A percentile compares a stretch with the other conserved stretches of the same genome.
phyloP scores from a whole-genome alignment of 192 early-diverging fungal species.

The Backusella parvicylindrica region DNA sequence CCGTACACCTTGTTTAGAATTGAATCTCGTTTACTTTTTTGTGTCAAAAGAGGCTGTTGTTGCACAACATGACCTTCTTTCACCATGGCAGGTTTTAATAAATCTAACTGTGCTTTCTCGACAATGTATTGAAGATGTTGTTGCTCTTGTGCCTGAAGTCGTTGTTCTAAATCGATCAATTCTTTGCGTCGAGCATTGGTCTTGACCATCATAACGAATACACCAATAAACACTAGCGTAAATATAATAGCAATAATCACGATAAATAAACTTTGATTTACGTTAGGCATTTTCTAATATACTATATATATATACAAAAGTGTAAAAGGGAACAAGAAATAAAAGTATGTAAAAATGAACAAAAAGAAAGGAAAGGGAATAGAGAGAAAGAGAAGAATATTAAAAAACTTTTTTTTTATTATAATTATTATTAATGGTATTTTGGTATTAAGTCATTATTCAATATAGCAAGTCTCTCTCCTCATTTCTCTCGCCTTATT shows the following conservation, averaged over 20 bases:
- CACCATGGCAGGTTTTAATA: neutral
- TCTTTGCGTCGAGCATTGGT: neutral
- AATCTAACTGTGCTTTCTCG: neutral
- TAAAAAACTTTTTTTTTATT: neutral
- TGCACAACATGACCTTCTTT: slow-evolving; percentile 2
- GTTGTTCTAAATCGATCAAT: neutral
- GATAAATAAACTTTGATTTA: slow-evolving; percentile 1
- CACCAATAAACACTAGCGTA: neutral
- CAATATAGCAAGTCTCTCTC: neutral
- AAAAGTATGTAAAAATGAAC: neutral
- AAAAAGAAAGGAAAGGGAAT: neutral
- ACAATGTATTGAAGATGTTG: neutral
- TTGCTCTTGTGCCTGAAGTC: neutral
- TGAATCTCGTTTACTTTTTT: neutral
- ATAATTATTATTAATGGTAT: neutral
- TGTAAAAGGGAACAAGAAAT: neutral
- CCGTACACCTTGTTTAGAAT: slow-evolving; percentile 9
- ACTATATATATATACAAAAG: neutral
- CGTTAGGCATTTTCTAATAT: slow-evolving; percentile 3
- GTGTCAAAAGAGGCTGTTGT: neutral
- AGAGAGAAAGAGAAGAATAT: neutral
- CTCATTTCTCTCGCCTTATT: neutral
- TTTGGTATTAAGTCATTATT: neutral
- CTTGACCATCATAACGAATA: neutral
- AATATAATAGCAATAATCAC: slow-evolving; percentile 9